A percentile compares a stretch with the other conserved stretches of the same genome.
phyloP scores from a whole-genome alignment of 2,329 filamentous ascomycete species.

The Onygenales sp. region DNA sequence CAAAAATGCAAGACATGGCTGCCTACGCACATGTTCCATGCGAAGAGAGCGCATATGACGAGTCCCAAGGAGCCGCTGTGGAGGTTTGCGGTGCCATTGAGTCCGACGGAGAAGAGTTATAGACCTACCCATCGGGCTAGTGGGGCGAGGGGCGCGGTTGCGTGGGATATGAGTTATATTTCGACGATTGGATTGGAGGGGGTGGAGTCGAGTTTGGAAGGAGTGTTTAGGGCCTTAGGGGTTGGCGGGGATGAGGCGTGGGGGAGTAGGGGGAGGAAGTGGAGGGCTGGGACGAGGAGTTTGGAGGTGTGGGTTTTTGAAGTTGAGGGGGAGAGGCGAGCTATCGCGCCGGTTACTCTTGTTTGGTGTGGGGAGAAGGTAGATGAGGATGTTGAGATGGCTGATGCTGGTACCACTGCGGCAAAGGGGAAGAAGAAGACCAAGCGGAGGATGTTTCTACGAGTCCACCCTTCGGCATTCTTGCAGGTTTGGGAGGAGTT shows the following conservation, averaged over 20 bases:
- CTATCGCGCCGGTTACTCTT: conserved; percentile 63
- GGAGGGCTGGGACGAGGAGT: conserved; percentile 54
- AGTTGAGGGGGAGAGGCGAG: conserved; percentile 39
- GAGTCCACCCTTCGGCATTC: conserved; percentile 72
- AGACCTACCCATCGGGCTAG: conserved; percentile 74
- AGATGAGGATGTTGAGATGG: conserved; percentile 28
- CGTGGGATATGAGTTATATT: conserved; percentile 93
- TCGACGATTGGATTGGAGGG: conserved; percentile 76
- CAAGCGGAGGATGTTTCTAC: conserved; percentile 53
- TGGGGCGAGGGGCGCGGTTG: conserved; percentile 64
- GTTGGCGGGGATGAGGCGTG: conserved; percentile 50
- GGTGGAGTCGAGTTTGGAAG: conserved; percentile 50
- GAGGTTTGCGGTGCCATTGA: conserved; percentile 78
- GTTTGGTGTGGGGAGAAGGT: conserved; percentile 56
- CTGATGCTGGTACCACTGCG: conserved; percentile 15
- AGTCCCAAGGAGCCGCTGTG: conserved; percentile 69
- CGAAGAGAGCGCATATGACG: conserved; percentile 86
- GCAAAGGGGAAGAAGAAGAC: conserved; percentile 22
- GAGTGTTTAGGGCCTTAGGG: conserved; percentile 57
- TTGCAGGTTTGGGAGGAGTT: conserved; percentile 55
- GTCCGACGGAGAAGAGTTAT: conserved; percentile 83
- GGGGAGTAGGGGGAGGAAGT: conserved; percentile 57
- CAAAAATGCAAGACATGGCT: conserved; percentile 88
- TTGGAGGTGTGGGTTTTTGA: conserved; percentile 52
- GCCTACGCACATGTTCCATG: conserved; percentile 88